Evolutionary conservation across 2,329 filamentous ascomycete species (phyloP), one percentile per base, ranked within the genome.

Genomic region (Alternaria hordeiaustralica): DNA sequence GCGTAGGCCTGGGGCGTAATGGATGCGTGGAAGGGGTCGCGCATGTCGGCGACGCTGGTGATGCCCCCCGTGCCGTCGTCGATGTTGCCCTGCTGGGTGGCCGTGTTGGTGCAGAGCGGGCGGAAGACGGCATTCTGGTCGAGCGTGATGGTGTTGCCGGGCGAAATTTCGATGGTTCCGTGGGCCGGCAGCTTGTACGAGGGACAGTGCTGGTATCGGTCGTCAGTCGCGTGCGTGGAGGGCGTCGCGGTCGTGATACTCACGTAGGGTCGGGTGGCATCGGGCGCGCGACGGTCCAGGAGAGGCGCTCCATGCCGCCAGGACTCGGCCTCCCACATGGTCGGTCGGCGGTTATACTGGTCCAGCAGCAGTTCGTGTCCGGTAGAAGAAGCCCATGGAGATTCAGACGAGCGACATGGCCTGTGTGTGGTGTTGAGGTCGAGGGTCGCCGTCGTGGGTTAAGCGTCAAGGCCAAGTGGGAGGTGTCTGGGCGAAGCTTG

Each of bases 1-100:
- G 94, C 94, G 77, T 97, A 99, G 73, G 92, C 91, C 80, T 97
- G 94, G 13, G 96, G 95, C 47, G 96, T 95, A 20, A 93, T 94
- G 41, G 94, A 97, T 58, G 94, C 91, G 80, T 97, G 97, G 80
- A 99, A 99, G 9, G 94, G 94, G 74, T 97, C 93, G 67, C 88
- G 86, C 58, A 92, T 88, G 79, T 94, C 89, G 64, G 90, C 87
- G 66, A 90, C 80, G 64, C 84, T 83, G 45, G 84, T 82, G 58
- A 78, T 59, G 61, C 75, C 73, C 36, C 81, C 72, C 8, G 71
- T 65, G 55, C 75, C 72, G 68, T 82, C 74, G 67, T 84, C 80
- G 49, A 79, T 77, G 61, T 81, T 79, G 58, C 64, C 64, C 57
- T 69, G 63, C 21, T 62, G 61, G 55, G 80, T 77, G 45, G 60